These are phyloP conservation scores for Solanum hybrid DNA, from an alignment of 305 asterid species.

Conservation along the genomic window DNA sequence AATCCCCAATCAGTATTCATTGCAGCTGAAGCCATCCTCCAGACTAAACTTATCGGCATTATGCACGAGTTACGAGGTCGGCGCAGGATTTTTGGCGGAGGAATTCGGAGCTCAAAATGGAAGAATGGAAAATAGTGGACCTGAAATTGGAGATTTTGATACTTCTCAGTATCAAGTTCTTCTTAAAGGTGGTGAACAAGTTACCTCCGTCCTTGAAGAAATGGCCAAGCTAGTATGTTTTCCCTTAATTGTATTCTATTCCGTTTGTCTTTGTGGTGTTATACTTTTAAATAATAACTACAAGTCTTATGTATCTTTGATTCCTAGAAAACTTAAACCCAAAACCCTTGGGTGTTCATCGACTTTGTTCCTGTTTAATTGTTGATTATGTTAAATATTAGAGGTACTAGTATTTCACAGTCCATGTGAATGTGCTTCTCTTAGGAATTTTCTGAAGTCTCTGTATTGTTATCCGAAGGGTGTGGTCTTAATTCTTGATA, in stretches of 20 bases:
- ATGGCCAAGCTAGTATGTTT: conserved; percentile 72
- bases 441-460: neutral
- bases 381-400: neutral
- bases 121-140: conserved; percentile 5
- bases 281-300: neutral
- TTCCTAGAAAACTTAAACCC: neutral
- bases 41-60: conserved; percentile 12
- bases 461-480: neutral
- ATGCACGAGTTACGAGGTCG: conserved; percentile 26
- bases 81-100: conserved; percentile 31
- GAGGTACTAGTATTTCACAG: neutral
- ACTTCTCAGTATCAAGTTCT: conserved; percentile 55
- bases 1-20: neutral
- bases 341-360: neutral
- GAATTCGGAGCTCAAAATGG: conserved; percentile 26
- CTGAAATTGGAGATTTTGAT: conserved; percentile 21
- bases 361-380: neutral
- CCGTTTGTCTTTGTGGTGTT: neutral
- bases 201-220: conserved; percentile 85
- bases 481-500: neutral
- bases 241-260: neutral
- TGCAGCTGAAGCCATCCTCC: conserved; percentile 9
- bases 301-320: neutral
- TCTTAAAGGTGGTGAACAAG: conserved; percentile 85
- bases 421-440: neutral